These are phyloP conservation scores for Cucumis melo DNA, from an alignment of 306 rosid species.

Conservation along the genomic window DNA sequence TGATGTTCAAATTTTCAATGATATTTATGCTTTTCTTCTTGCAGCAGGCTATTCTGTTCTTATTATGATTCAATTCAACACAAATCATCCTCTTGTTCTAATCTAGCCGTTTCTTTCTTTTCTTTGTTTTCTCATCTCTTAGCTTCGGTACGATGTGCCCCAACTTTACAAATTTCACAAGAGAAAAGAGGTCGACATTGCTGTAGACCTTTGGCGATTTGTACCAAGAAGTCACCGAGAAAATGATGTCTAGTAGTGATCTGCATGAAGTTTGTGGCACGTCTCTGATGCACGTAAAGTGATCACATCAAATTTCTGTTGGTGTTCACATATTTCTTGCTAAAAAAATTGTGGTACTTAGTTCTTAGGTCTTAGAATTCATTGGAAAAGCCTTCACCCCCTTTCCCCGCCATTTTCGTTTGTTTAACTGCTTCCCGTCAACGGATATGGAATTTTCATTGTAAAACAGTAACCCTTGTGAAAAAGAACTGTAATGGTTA, in stretches of 20 bases:
- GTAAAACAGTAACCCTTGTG: not conserved
- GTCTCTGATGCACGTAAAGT: not conserved
- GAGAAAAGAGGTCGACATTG: conserved; percentile 75
- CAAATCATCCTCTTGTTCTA: not conserved
- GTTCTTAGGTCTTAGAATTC: not conserved
- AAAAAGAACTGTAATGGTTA: not conserved
- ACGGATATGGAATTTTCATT: not conserved
- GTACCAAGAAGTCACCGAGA: conserved; percentile 29
- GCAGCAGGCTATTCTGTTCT: not conserved
- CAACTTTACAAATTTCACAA: conserved; percentile 79
- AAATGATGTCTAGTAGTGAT: not conserved
- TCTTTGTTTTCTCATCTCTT: conserved; percentile 16
- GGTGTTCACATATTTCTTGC: not conserved
- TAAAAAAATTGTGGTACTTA: not conserved
- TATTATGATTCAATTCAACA: not conserved
- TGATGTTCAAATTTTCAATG: not conserved
- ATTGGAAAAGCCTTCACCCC: not conserved
- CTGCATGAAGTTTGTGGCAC: not conserved
- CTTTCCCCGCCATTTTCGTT: not conserved
- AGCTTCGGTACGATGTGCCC: conserved; percentile 76
- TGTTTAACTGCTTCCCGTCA: not conserved
- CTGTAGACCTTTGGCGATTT: conserved; percentile 90
- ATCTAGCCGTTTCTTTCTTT: not conserved
- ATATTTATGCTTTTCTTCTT: no score
- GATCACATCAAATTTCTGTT: not conserved